Conservation (phyloP, 202 grass and related monocot genomes). For the Dendrocalamus latiflorus region DNA sequence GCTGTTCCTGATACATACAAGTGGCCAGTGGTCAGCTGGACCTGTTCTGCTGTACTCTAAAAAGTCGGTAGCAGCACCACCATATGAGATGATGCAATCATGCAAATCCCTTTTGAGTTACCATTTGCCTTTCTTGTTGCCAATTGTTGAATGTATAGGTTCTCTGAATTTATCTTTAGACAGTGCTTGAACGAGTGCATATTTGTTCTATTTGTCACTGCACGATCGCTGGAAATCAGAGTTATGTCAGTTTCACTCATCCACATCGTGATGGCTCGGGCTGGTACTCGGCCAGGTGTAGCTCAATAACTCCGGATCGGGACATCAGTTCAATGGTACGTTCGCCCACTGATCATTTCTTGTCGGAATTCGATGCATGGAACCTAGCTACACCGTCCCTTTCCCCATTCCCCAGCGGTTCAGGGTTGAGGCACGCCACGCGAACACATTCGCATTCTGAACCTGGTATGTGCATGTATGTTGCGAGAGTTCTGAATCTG, state of each 20-base stretch:
- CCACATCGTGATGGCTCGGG: background rate
- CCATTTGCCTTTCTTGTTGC: background rate
- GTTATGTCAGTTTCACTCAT: background rate
- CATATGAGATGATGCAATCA: background rate
- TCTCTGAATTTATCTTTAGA: background rate
- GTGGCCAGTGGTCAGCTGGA: background rate
- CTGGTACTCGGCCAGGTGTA: background rate
- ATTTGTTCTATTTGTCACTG: background rate
- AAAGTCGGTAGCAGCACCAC: background rate
- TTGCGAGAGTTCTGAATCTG: background rate
- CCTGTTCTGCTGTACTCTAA: background rate
- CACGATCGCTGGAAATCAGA: background rate
- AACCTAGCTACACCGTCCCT: background rate
- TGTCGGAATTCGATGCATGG: background rate
- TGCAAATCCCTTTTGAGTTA: background rate
- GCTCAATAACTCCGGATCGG: background rate
- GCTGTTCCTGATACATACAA: background rate
- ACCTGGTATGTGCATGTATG: conserved; percentile 1
- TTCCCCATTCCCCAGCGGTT: background rate
- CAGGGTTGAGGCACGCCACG: background rate
- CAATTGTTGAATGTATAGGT: background rate
- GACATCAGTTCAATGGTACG: background rate
- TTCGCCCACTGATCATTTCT: background rate
- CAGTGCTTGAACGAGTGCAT: background rate
- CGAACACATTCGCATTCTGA: background rate